These are phyloP conservation scores for Talaromyces adpressus DNA, from an alignment of 495 filamentous ascomycete species.

Conservation along the genomic window DNA sequence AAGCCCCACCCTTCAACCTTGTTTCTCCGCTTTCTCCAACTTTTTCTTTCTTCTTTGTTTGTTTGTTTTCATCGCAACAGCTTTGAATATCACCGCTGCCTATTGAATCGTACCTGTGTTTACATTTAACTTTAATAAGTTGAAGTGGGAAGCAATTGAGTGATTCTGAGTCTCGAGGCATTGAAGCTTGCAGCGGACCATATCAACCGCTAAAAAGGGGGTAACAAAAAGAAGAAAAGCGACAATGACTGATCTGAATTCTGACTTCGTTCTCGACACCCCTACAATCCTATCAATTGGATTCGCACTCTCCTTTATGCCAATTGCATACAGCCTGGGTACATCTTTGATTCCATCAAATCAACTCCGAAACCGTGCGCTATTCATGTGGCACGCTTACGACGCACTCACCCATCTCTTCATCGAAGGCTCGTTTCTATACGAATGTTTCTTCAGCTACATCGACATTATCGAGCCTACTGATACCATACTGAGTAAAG, in stretches of 20 bases:
- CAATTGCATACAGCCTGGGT: conserved; percentile 42
- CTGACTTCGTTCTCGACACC: conserved; percentile 35
- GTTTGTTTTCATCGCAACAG: background rate
- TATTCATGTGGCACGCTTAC: conserved; percentile 95
- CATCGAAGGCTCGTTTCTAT: conserved; percentile 86
- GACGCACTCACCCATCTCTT: conserved; percentile 83
- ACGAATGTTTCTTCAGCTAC: conserved; percentile 83
- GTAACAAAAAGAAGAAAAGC: background rate
- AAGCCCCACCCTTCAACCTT: background rate
- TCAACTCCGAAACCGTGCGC: conserved; percentile 49
- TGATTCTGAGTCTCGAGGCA: background rate
- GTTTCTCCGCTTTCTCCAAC: background rate
- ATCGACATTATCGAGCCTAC: conserved; percentile 23
- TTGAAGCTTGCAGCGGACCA: background rate
- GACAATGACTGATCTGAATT: conserved; percentile 11
- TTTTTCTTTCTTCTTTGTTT: background rate
- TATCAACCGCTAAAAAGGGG: background rate
- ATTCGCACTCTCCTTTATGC: conserved; percentile 47
- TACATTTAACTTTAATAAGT: background rate
- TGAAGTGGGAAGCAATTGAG: background rate
- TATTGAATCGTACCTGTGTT: background rate
- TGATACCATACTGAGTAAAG: conserved; percentile 28
- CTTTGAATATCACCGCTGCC: background rate
- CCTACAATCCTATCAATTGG: conserved; percentile 46
- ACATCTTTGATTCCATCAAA: conserved; percentile 35